These are phyloP conservation scores for Geosiphon pyriformis DNA, from an alignment of 192 early-diverging fungal species.

Conservation along the genomic window DNA sequence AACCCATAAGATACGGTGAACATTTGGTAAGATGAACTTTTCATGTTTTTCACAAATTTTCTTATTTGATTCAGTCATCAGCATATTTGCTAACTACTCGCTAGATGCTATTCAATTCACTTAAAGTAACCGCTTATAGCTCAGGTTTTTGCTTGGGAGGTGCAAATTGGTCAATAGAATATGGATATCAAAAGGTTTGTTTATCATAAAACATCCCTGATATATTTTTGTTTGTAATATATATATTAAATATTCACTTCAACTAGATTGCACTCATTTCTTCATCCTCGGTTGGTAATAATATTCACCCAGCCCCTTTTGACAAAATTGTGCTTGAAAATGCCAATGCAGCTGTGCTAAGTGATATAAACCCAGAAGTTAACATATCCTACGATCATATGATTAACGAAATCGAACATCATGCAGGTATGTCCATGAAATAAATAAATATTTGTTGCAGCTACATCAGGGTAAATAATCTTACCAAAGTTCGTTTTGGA, in stretches of 20 bases:
- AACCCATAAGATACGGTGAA: slow-evolving; percentile 53
- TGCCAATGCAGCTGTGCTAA: slow-evolving; percentile 38
- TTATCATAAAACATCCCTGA: background rate
- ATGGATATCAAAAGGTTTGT: slow-evolving; percentile 48
- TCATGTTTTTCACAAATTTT: background rate
- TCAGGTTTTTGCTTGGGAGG: slow-evolving; percentile 70
- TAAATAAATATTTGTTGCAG: background rate
- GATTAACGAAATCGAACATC: slow-evolving; percentile 34
- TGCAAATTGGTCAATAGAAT: slow-evolving; percentile 69
- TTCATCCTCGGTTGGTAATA: slow-evolving; percentile 36
- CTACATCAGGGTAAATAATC: background rate
- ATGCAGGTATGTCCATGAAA: slow-evolving; percentile 29
- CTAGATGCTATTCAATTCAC: slow-evolving; percentile 33
- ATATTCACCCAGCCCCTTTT: slow-evolving; percentile 47
- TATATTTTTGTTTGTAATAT: background rate
- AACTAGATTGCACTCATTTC: slow-evolving; percentile 39
- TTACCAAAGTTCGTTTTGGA: slow-evolving; percentile 4
- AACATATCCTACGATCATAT: slow-evolving; percentile 31
- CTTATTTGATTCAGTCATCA: slow-evolving; percentile 2
- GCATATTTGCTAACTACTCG: slow-evolving; percentile 20
- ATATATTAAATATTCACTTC: background rate
- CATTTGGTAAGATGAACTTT: slow-evolving; percentile 33
- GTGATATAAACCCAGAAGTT: slow-evolving; percentile 36
- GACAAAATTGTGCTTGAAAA: slow-evolving; percentile 38
- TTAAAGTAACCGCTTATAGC: slow-evolving; percentile 56